Percentiles rank a stretch among this genome's conserved stretches.
Conservation (phyloP, 305 asterid genomes). For the Rubia tinctorum region DNA sequence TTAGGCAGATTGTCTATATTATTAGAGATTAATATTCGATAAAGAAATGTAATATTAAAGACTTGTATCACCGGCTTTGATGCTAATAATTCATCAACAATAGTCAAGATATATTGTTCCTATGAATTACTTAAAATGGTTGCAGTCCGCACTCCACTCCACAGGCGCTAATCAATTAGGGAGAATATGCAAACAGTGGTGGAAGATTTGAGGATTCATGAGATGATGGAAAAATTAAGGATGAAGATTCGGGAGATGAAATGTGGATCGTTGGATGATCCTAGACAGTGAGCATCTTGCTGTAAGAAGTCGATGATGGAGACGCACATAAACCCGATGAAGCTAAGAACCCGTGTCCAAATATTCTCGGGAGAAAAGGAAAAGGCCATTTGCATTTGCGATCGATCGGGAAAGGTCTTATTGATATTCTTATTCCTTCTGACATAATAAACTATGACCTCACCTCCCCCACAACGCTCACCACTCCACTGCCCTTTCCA, state of each 20-base stretch:
- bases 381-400: background rate
- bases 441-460: slow-evolving; percentile 18
- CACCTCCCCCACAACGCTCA: slow-evolving; percentile 16
- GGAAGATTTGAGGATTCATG: slow-evolving; percentile 14
- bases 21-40: too few species aligned
- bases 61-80: too few species aligned
- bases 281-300: slow-evolving; percentile 32
- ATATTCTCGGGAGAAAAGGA: too few species aligned
- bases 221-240: background rate
- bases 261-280: slow-evolving; percentile 27
- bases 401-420: background rate
- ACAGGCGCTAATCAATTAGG: background rate
- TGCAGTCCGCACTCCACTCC: background rate
- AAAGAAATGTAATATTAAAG: too few species aligned
- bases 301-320: slow-evolving; percentile 23
- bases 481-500: slow-evolving; percentile 18
- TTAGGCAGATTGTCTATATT: too few species aligned
- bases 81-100: too few species aligned
- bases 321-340: slow-evolving; percentile 14
- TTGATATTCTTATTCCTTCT: slow-evolving; percentile 11
- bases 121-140: background rate
- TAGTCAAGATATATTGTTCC: too few species aligned
- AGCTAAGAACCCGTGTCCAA: slow-evolving; percentile 11
- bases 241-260: slow-evolving; percentile 19
- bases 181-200: background rate